Base-by-base conservation (phyloP, 2,329 filamentous ascomycete genomes). In the Botrytis deweyae region DNA sequence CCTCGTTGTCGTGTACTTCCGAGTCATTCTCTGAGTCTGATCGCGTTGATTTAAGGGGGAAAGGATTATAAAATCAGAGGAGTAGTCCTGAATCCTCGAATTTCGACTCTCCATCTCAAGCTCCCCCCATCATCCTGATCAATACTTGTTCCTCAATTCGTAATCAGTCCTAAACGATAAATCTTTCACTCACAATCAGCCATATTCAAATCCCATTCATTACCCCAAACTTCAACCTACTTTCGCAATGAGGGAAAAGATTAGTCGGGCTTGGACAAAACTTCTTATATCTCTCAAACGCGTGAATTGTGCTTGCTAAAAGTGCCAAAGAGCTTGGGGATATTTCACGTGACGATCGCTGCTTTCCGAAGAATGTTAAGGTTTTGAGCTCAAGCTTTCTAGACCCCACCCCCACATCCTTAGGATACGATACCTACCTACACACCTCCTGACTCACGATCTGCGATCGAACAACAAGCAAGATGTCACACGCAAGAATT, bases 401-500 rank as follows among this genome's bases (percentile, higher is more conserved):
- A 44, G 16, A 72, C 62, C 70, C 62, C 69, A 62, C 70, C 70
- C 55, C 70, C 70, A 72, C 70, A 46, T 40, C n/a, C 52, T n/a
- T 16, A 66, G 42, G n/a, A 58, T 18, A 58, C 6, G n/a, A 58
- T 18, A 58, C 6, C 52, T 58, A 49, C 22, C 44, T 58, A 52
- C 38, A 66, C 46, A 42, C n/a, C 58, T 61, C 36, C 46, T 70
- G 59, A 66, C 55, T 70, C 29, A 29, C 61, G 69, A 61, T 52
- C 64, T 42, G 59, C 46, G 36, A 52, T 70, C 49, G 68, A 70
- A 33, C 69, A 42, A 71, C 72, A 76, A 72, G 70, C 68, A 74
- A 77, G 84, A 96, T 97, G 94, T 93, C 93, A 63, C 91, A 96
- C 85, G 90, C 95, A 75, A 91, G 92, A 75, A 91, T 98, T 83